Evolutionary conservation across 2,329 filamentous ascomycete species (phyloP).

Genomic region (Penicillium sp.): DNA sequence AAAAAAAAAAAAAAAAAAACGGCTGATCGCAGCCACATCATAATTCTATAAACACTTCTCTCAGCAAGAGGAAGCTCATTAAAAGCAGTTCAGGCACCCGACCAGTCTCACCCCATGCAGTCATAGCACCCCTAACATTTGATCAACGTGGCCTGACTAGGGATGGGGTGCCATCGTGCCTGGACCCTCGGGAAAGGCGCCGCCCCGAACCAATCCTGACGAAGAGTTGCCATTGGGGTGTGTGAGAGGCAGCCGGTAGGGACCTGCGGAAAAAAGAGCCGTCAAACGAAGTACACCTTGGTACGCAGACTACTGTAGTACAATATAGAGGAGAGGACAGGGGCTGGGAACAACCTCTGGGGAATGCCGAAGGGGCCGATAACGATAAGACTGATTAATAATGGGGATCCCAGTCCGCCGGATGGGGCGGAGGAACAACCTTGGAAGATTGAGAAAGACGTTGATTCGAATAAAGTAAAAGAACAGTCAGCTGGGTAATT

Average conservation of each 20-base stretch:
- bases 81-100: not conserved
- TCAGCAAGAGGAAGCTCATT: not conserved
- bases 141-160: not conserved
- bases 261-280: not conserved
- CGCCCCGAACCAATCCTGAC: not conserved
- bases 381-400: constrained; percentile 5
- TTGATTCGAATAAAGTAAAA: constrained; percentile 7
- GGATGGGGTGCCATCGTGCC: not conserved
- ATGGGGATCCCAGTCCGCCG: not conserved
- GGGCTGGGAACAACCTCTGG: not conserved
- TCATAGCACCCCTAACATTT: not conserved
- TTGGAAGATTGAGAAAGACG: not conserved
- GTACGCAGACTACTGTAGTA: not conserved
- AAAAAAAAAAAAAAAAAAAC: not conserved
- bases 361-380: not conserved
- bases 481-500: not conserved
- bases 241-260: not conserved
- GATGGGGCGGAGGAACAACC: constrained; percentile 1
- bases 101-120: not conserved
- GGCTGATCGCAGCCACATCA: not conserved
- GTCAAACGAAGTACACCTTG: not conserved
- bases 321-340: not conserved
- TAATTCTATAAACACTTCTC: not conserved
- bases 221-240: not conserved
- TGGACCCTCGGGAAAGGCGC: not conserved